Evolutionary conservation across 2,329 filamentous ascomycete genomes (phyloP).

Genomic region (Fusarium oligoseptatum): DNA sequence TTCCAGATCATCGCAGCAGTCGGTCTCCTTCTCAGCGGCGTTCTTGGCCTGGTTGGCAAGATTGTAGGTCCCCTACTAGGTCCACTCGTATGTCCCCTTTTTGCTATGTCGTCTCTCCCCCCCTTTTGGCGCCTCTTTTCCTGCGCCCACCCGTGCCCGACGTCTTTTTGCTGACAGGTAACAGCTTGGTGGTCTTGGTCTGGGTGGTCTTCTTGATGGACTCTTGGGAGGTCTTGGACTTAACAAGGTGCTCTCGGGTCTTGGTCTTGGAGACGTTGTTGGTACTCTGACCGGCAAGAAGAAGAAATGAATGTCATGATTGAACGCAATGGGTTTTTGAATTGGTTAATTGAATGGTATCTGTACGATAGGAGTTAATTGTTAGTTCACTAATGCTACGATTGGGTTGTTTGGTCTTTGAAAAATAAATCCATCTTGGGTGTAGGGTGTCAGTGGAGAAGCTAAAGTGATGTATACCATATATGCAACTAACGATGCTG

Average conservation of each 20-base stretch:
- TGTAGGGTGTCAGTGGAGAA: not conserved
- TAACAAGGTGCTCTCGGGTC: slow-evolving; percentile 78
- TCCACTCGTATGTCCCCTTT: slow-evolving; percentile 19
- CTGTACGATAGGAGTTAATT: slow-evolving; percentile 27
- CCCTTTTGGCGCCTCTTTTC: not conserved
- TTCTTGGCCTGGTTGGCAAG: slow-evolving; percentile 86
- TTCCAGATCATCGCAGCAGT: slow-evolving; percentile 95
- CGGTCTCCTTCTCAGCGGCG: slow-evolving; percentile 83
- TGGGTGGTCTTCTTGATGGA: slow-evolving; percentile 84
- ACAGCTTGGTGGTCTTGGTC: slow-evolving; percentile 79
- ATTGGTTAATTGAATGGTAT: slow-evolving; percentile 19
- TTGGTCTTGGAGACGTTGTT: slow-evolving; percentile 72
- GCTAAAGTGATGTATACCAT: not conserved
- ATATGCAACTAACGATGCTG: slow-evolving; percentile 15
- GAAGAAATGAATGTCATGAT: slow-evolving; percentile 27
- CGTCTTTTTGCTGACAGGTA: slow-evolving; percentile 36
- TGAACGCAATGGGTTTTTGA: not conserved
- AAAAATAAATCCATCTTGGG: not conserved
- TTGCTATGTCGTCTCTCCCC: not conserved
- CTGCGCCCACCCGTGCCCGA: not conserved
- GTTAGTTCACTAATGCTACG: slow-evolving; percentile 20
- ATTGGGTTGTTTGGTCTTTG: slow-evolving; percentile 2
- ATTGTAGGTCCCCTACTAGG: slow-evolving; percentile 61
- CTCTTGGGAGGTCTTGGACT: slow-evolving; percentile 83
- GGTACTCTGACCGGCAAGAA: slow-evolving; percentile 57